These are phyloP conservation scores for Trichoderma cornu-damae DNA, from an alignment of 2,329 filamentous ascomycete species.

Conservation along the genomic window DNA sequence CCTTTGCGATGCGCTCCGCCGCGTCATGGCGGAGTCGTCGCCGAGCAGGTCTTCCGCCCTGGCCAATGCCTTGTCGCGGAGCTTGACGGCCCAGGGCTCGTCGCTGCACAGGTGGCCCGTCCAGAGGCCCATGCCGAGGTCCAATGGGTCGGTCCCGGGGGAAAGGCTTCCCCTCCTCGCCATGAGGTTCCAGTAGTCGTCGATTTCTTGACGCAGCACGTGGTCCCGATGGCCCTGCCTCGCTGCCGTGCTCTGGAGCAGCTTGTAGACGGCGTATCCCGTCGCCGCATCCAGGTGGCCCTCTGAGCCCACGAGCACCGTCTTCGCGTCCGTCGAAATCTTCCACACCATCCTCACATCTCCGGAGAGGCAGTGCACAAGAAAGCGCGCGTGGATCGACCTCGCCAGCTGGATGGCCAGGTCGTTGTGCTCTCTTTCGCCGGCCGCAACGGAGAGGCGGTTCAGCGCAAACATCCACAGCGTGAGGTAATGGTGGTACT, in stretches of 20 bases:
- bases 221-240: constrained; percentile 18
- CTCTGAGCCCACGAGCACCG: constrained; percentile 44
- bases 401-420: constrained; percentile 48
- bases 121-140: constrained; percentile 57
- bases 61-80: constrained; percentile 31
- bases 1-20: constrained; percentile 27
- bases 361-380: constrained; percentile 27
- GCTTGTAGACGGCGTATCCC: constrained; percentile 46
- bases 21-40: constrained; percentile 22
- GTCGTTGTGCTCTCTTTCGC: constrained; percentile 43
- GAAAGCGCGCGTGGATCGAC: constrained; percentile 50
- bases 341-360: constrained; percentile 50
- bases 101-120: constrained; percentile 46
- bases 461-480: constrained; percentile 60
- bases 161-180: constrained; percentile 35
- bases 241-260: constrained; percentile 42
- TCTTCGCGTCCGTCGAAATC: constrained; percentile 44
- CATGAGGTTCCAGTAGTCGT: constrained; percentile 47
- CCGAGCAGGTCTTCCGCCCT: constrained; percentile 26
- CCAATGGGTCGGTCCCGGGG: constrained; percentile 47
- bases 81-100: constrained; percentile 44
- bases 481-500: constrained; percentile 58
- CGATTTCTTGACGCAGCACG: constrained; percentile 44
- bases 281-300: constrained; percentile 54
- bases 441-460: constrained; percentile 44